These are phyloP conservation scores for Panicum hallii DNA, from an alignment of 202 grass and related monocot genomes.

Conservation along the genomic window DNA sequence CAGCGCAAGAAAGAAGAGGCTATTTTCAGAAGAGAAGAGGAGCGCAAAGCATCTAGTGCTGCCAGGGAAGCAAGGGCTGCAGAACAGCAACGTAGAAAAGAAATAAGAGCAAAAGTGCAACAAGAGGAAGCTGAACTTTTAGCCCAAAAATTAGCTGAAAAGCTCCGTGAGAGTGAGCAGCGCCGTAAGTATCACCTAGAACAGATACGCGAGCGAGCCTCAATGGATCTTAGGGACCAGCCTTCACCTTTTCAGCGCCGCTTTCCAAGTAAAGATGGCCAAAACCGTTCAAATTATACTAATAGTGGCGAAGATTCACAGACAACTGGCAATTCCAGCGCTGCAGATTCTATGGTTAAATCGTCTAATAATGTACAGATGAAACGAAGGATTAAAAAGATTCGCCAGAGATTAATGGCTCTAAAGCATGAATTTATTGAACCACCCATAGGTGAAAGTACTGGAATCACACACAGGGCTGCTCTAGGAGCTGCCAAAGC, in stretches of 20 bases:
- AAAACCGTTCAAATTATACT: slow-evolving; percentile 65
- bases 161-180: slow-evolving; percentile 97
- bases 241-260: slow-evolving; percentile 95
- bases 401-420: slow-evolving; percentile 97
- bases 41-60: slow-evolving; percentile 97
- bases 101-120: slow-evolving; percentile 90
- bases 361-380: slow-evolving; percentile 61
- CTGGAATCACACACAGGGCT: slow-evolving; percentile 78
- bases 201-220: slow-evolving; percentile 99
- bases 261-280: slow-evolving; percentile 82
- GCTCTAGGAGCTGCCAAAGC: slow-evolving; percentile 77
- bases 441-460: slow-evolving; percentile 73
- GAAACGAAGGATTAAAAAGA: slow-evolving; percentile 97
- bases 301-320: slow-evolving; percentile 77
- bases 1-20: slow-evolving; percentile 99
- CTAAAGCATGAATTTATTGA: slow-evolving; percentile 97
- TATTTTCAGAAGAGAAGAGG: slow-evolving; percentile 96
- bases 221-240: slow-evolving; percentile 99
- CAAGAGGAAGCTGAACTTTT: slow-evolving; percentile 96
- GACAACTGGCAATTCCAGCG: slow-evolving; percentile 50
- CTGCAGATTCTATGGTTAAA: slow-evolving; percentile 66
- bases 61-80: slow-evolving; percentile 87
- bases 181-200: slow-evolving; percentile 96
- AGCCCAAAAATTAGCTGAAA: slow-evolving; percentile 96
- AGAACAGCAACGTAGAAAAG: slow-evolving; percentile 95